These are phyloP conservation scores for Gamarada debralockiae DNA, from an alignment of 495 filamentous ascomycete genomes.

Conservation along the genomic window DNA sequence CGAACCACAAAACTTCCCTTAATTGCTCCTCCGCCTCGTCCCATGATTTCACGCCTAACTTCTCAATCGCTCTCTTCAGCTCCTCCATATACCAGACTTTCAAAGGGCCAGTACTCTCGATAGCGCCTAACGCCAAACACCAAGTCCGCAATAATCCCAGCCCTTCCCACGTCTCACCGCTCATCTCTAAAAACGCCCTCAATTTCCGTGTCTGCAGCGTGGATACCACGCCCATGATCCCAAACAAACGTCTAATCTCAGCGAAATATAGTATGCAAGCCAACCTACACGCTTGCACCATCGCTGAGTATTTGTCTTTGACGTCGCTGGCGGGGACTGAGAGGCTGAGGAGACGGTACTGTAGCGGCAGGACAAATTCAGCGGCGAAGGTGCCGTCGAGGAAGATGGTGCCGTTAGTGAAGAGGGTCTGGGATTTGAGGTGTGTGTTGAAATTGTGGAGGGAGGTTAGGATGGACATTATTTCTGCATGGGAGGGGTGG, in stretches of 20 bases:
- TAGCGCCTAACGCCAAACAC: constrained; percentile 8
- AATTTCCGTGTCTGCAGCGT: constrained; percentile 5
- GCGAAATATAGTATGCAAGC: constrained; percentile 3
- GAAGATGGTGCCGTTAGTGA: constrained; percentile 1
- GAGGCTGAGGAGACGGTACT: not conserved
- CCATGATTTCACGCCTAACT: not conserved
- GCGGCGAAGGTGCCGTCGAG: not conserved
- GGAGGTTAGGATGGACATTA: not conserved
- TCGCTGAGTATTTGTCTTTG: not conserved
- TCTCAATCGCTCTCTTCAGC: not conserved
- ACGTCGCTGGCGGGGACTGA: not conserved
- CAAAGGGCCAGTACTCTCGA: not conserved
- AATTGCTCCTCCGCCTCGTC: not conserved
- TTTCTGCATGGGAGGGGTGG: not conserved
- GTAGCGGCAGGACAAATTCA: not conserved
- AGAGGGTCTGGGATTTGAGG: not conserved
- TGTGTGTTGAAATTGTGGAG: not conserved
- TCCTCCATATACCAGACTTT: constrained; percentile 6
- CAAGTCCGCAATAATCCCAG: constrained; percentile 1
- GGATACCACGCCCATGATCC: constrained; percentile 4
- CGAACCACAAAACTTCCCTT: constrained; percentile 5
- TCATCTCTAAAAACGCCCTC: not conserved
- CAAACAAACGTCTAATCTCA: constrained; percentile 9
- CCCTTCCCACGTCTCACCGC: not conserved
- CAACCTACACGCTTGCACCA: constrained; percentile 1